phyloP scores from a whole-genome alignment of 2,329 filamentous ascomycete species.

The Fusarium sp. region DNA sequence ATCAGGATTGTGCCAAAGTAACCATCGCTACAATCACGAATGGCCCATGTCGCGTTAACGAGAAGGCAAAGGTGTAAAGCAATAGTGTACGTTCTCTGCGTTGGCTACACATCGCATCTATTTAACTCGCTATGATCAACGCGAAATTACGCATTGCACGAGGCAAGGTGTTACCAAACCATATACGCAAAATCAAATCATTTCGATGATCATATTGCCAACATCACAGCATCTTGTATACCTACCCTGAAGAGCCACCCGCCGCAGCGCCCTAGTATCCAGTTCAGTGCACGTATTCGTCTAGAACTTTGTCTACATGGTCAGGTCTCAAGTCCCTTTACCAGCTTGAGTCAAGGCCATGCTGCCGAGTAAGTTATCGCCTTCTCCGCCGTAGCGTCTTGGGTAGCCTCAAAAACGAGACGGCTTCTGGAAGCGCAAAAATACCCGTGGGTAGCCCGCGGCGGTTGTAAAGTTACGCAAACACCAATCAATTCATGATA shows the following conservation, averaged over 20 bases:
- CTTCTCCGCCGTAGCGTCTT: slow-evolving; percentile 74
- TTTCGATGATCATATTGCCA: not conserved
- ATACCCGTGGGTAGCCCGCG: slow-evolving; percentile 71
- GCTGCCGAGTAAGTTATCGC: slow-evolving; percentile 65
- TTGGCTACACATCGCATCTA: not conserved
- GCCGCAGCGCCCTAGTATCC: slow-evolving; percentile 71
- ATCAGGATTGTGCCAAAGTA: not conserved
- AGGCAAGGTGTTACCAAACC: not conserved
- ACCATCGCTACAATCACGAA: not conserved
- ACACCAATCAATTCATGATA: slow-evolving; percentile 54
- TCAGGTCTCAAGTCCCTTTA: slow-evolving; percentile 82
- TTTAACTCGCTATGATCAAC: not conserved
- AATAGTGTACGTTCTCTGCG: not conserved
- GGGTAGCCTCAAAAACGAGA: slow-evolving; percentile 66
- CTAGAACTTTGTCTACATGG: slow-evolving; percentile 85
- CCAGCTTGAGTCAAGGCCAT: slow-evolving; percentile 66
- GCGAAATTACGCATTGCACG: not conserved
- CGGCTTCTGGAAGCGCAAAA: slow-evolving; percentile 81
- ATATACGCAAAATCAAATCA: not conserved
- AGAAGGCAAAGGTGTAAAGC: not conserved
- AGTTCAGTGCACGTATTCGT: slow-evolving; percentile 69
- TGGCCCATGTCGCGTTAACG: not conserved
- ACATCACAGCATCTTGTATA: not conserved
- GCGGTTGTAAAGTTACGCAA: slow-evolving; percentile 59
- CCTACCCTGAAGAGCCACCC: slow-evolving; percentile 73